phyloP scores from a whole-genome alignment of 768 basidiomycete genomes.

The Kwoniella sp. region DNA sequence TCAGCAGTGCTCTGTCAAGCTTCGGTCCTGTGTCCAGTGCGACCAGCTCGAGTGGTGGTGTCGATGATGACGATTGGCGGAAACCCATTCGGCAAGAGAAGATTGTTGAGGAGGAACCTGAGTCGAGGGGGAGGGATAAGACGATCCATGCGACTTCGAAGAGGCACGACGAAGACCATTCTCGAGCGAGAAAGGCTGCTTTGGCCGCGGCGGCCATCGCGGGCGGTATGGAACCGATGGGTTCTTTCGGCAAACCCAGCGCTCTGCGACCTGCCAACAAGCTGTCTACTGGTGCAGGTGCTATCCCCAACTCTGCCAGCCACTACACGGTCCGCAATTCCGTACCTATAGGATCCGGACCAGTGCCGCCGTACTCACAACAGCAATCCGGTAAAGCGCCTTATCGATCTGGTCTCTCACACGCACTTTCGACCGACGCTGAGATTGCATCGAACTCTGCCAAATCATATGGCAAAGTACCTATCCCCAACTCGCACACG shows the following conservation, averaged over 20 bases:
- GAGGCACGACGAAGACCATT: constrained; percentile 22
- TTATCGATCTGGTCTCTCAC: constrained; percentile 18
- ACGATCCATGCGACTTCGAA: constrained; percentile 5
- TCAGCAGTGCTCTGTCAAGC: constrained; percentile 29
- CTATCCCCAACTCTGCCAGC: constrained; percentile 2
- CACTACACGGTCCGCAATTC: constrained; percentile 11
- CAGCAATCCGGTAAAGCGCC: constrained; percentile 9
- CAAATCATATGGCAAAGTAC: background rate
- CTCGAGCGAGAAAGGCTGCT: constrained; percentile 38
- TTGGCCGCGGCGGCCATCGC: constrained; percentile 49
- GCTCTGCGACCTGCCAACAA: background rate
- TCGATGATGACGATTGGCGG: constrained; percentile 47
- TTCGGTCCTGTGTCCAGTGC: constrained; percentile 39
- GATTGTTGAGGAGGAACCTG: constrained; percentile 16
- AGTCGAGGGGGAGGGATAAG: constrained; percentile 12
- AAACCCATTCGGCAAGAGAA: constrained; percentile 10
- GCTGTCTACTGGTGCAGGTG: background rate
- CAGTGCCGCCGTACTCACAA: background rate
- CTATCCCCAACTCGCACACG: background rate
- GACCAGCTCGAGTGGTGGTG: constrained; percentile 29
- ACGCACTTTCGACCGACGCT: constrained; percentile 9
- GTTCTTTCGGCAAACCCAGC: constrained; percentile 35
- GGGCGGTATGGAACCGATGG: constrained; percentile 42
- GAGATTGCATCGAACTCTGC: constrained; percentile 3
- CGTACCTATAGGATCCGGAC: constrained; percentile 8